Evolutionary conservation across 495 filamentous ascomycete genomes (phyloP).

Genomic region (Aspergillus saccharolyticus): DNA sequence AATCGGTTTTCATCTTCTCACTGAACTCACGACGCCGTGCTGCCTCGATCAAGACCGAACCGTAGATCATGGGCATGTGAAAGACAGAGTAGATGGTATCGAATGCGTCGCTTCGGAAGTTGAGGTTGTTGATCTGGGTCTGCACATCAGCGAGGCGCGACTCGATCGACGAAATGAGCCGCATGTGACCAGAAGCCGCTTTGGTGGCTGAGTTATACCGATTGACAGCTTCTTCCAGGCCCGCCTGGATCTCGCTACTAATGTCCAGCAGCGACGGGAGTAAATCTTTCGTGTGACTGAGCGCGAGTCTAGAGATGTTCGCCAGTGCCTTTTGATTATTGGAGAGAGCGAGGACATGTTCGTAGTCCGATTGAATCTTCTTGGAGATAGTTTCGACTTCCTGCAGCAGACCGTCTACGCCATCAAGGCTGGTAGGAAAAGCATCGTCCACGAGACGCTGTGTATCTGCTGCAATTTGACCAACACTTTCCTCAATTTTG

Average conservation of each 20-base stretch:
- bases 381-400: slow-evolving; percentile 81
- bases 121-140: slow-evolving; percentile 61
- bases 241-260: slow-evolving; percentile 67
- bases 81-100: slow-evolving; percentile 70
- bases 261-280: slow-evolving; percentile 74
- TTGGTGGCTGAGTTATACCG: slow-evolving; percentile 55
- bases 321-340: slow-evolving; percentile 65
- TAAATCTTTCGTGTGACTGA: slow-evolving; percentile 78
- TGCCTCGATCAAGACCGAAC: slow-evolving; percentile 79
- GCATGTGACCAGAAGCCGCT: slow-evolving; percentile 66
- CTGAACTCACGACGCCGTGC: slow-evolving; percentile 84
- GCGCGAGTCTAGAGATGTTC: slow-evolving; percentile 80
- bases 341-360: slow-evolving; percentile 65
- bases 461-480: slow-evolving; percentile 49
- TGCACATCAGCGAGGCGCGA: slow-evolving; percentile 65
- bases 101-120: slow-evolving; percentile 66
- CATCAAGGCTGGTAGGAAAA: slow-evolving; percentile 29
- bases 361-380: slow-evolving; percentile 84
- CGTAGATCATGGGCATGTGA: slow-evolving; percentile 81
- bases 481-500: slow-evolving; percentile 48
- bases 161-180: slow-evolving; percentile 71
- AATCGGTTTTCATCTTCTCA: slow-evolving; percentile 81
- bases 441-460: slow-evolving; percentile 44
- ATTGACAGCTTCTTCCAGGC: slow-evolving; percentile 61
- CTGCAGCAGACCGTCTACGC: slow-evolving; percentile 57